Percentiles rank a stretch among this genome's conserved stretches.
Evolutionary conservation across 306 rosid genomes (phyloP).

Genomic region (Castanopsis chinensis): DNA sequence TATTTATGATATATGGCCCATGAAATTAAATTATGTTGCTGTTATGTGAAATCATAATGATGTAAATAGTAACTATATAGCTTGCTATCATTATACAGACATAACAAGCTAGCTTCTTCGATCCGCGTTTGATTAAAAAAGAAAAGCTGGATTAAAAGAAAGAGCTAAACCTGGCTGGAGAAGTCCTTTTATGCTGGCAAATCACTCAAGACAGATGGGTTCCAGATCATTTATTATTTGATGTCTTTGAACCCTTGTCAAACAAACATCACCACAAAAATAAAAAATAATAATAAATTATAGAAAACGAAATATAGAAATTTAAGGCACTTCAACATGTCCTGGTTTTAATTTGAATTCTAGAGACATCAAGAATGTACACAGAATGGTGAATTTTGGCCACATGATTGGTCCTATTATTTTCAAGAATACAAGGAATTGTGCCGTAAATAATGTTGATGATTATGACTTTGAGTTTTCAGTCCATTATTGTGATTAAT

Average conservation of each 20-base stretch:
- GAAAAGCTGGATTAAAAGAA: neutral
- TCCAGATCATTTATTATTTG: conserved; percentile 22
- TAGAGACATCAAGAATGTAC: no score
- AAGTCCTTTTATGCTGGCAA: neutral
- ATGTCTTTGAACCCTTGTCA: neutral
- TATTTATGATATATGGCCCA: neutral
- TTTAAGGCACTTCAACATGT: no score
- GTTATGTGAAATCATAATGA: neutral
- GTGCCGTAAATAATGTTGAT: no score
- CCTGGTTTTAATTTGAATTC: no score
- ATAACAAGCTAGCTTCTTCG: neutral
- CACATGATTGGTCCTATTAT: no score
- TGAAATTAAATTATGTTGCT: no score
- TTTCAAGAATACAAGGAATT: no score
- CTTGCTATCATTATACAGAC: neutral
- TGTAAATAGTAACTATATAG: neutral
- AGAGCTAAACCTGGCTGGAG: neutral
- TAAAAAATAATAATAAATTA: neutral
- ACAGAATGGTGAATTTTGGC: no score
- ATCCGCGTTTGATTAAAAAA: neutral
- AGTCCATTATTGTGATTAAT: no score
- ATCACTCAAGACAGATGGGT: conserved; percentile 24
- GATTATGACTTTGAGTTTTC: no score
- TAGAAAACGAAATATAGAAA: neutral
- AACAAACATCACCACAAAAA: neutral